Evolutionary conservation across 441 rosid species (phyloP).

Genomic region (Aquilaria agallochum): DNA sequence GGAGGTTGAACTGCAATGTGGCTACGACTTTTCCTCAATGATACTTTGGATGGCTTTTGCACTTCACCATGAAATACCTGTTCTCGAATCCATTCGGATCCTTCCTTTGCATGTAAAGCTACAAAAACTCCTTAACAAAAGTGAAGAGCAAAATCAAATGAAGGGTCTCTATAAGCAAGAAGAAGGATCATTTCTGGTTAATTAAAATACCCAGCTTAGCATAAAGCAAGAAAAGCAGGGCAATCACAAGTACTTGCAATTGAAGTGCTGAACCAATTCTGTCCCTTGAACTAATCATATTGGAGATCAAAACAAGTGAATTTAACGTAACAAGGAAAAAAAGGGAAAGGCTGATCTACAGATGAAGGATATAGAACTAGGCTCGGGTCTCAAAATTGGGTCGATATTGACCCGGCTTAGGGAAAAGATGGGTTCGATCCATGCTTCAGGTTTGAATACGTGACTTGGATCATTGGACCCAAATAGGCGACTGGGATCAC

Average conservation of each 20-base stretch:
- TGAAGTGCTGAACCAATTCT: constrained; percentile 65
- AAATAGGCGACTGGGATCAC: too few relatives aligned
- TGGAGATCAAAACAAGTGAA: constrained; percentile 52
- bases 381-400: constrained; percentile 8
- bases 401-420: constrained; percentile 20
- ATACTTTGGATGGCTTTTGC: constrained; percentile 72
- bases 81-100: constrained; percentile 73
- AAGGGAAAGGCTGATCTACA: constrained; percentile 22
- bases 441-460: constrained; percentile 11
- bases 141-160: constrained; percentile 54
- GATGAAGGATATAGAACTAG: constrained; percentile 17
- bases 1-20: constrained; percentile 87
- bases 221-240: constrained; percentile 50
- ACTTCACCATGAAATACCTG: constrained; percentile 67
- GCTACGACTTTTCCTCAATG: constrained; percentile 88
- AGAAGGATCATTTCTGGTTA: constrained; percentile 19
- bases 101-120: constrained; percentile 66
- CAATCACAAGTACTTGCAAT: constrained; percentile 54
- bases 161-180: constrained; percentile 41
- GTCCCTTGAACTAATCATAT: constrained; percentile 43
- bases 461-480: too few relatives aligned
- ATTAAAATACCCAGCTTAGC: constrained; percentile 37
- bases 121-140: constrained; percentile 66
- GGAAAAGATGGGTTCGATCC: constrained; percentile 29
- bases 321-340: constrained; percentile 44